Conservation (phyloP, 352 stramenopile species). For the Phytophthora sojae region DNA sequence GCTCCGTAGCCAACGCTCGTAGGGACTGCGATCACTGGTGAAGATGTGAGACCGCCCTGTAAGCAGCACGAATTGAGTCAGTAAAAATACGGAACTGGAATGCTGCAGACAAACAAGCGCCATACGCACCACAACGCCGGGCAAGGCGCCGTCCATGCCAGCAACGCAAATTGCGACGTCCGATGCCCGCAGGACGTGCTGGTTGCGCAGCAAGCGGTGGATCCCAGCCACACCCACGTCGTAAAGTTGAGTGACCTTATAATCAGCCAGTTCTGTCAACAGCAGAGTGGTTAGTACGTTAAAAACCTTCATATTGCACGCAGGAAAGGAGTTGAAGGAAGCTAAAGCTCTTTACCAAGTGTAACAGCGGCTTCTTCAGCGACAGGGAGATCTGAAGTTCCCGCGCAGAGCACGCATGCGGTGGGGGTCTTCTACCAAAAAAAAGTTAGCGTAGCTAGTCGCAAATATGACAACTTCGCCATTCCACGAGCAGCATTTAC, state of each 20-base stretch:
- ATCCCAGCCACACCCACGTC: slow-evolving; percentile 96
- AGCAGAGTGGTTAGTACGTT: slow-evolving; percentile 2
- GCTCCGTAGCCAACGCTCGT: slow-evolving; percentile 94
- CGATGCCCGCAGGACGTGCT: slow-evolving; percentile 83
- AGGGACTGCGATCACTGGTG: slow-evolving; percentile 90
- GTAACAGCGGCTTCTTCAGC: slow-evolving; percentile 97
- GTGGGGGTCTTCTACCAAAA: slow-evolving; percentile 21
- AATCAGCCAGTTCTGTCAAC: slow-evolving; percentile 86
- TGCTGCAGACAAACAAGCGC: background rate
- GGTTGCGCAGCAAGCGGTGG: slow-evolving; percentile 91
- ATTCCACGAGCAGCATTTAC: slow-evolving; percentile 10
- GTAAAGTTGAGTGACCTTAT: slow-evolving; percentile 85
- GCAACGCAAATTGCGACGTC: slow-evolving; percentile 96
- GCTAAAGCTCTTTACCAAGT: slow-evolving; percentile 57
- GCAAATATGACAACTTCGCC: background rate
- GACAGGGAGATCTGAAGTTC: slow-evolving; percentile 96
- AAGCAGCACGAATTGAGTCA: slow-evolving; percentile 2
- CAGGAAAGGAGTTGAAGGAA: background rate
- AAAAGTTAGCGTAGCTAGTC: background rate
- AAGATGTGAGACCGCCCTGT: slow-evolving; percentile 82
- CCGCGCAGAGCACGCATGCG: slow-evolving; percentile 93
- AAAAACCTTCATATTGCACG: background rate
- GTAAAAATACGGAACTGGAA: background rate
- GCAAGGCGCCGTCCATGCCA: slow-evolving; percentile 98
- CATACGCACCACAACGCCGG: slow-evolving; percentile 93